Evolutionary conservation across 2,329 filamentous ascomycete genomes (phyloP), one percentile per base, ranked within the genome.

Genomic region (Venturia nashicola): DNA sequence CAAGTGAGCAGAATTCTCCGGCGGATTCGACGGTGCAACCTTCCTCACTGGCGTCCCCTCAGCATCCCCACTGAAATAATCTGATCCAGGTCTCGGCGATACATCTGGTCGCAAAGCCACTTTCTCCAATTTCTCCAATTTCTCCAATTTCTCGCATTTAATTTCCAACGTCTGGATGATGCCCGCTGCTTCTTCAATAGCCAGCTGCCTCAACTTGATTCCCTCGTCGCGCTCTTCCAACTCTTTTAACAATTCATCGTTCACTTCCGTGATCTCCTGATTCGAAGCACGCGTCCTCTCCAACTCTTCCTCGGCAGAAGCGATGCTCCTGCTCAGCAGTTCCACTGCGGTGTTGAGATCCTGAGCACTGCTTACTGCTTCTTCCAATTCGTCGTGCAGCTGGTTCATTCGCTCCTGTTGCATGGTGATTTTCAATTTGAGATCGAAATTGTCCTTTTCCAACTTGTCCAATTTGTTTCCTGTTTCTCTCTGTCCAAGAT

Each of bases 111-210:
- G 46, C 16, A 39, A 16, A n/a, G 16, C 9, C 32, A 8, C 18
- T 32, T 55, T 51, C 48, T 46, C 34, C 23, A 65, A 14, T 14
- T 16, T 43, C 42, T 64, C 64, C n/a, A n/a, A n/a, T 32, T 55
- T 51, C 48, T 46, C 34, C 23, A 65, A 14, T 14, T 16, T 43
- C 42, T 64, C 64, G 23, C 42, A 36, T 61, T 20, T 57, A 3
- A 51, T 44, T 18, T 64, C 64, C 5, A 65, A 32, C 39, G 39
- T 32, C 39, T 65, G 64, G 32, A 65, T 65, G n/a, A 65, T 65
- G 20, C 64, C 64, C 16, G 64, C 64, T 18, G 64, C 64, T 23
- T 65, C 64, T 42, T 65, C 64, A 18, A 65, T 64, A 7, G 64
- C 64, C 16, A 59, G 39, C 39, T 65, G 63, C 39, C 63, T 36